Evolutionary conservation across 2,329 filamentous ascomycete genomes (phyloP).

Genomic region (Phoma sp.): DNA sequence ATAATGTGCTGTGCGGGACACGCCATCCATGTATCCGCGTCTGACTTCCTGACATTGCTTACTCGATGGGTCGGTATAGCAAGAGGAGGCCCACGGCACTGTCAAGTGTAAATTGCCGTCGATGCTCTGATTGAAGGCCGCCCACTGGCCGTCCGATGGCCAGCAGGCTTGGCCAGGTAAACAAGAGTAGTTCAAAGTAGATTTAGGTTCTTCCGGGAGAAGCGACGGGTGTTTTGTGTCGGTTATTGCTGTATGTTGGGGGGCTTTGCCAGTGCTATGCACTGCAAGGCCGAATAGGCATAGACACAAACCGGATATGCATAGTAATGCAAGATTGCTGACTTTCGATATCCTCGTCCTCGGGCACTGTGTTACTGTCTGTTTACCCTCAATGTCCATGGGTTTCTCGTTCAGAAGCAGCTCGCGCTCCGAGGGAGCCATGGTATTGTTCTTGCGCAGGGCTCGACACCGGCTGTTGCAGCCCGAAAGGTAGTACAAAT

Average conservation of each 20-base stretch:
- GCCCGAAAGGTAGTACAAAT: too few relatives aligned
- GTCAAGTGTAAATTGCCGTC: conserved; percentile 37
- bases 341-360: not conserved
- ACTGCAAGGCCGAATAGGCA: conserved; percentile 13
- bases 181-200: conserved; percentile 38
- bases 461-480: not conserved
- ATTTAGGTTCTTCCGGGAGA: not conserved
- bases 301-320: conserved; percentile 7
- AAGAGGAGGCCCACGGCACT: conserved; percentile 41
- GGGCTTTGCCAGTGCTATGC: not conserved
- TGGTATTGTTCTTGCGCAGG: not conserved
- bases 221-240: not conserved
- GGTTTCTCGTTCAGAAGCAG: conserved; percentile 26
- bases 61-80: conserved; percentile 29
- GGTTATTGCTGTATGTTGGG: too few relatives aligned
- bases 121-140: conserved; percentile 41
- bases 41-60: conserved; percentile 30
- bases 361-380: not conserved
- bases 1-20: conserved; percentile 38
- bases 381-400: conserved; percentile 1
- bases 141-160: conserved; percentile 40
- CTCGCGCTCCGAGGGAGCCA: conserved; percentile 19
- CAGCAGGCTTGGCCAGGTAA: conserved; percentile 47
- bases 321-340: not conserved
- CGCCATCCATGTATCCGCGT: conserved; percentile 32